Evolutionary conservation across 2,329 filamentous ascomycete species (phyloP), one percentile per base, ranked within the genome.

Genomic region (Diaporthe citrichinensis): DNA sequence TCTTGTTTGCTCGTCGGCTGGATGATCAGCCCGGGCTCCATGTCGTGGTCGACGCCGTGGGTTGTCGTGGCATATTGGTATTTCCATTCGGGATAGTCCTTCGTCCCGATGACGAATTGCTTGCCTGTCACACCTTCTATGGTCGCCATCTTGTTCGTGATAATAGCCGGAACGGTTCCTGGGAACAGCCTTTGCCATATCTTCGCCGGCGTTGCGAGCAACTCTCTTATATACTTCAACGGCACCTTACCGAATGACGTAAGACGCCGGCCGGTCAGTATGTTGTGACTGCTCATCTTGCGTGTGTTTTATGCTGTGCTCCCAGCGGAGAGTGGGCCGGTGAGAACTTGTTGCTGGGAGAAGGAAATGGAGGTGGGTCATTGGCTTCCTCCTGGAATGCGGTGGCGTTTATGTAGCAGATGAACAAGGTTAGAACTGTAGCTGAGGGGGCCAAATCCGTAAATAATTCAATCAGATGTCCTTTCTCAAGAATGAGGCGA

Each of bases 31-130:
- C 78, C 84, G 3, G 87, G 87, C 73, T 86, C 80, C 79, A 88
- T 85, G 65, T 87, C 79, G 57, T 84, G 85, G 25, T 86, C 85
- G 23, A 79, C 71, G 9, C 83, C 81, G 75, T 88, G 83, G 1
- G 84, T 84, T 0, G 86, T 86, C 1, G 84, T 83, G 3, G 87
- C 87, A 79, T 88, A 88, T 78, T 88, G 85, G 49, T 85, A 82
- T 36, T 82, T 83, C 71, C 84, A 85, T 10, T 76, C 46, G 4
- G 25, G 25, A 17, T 76, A 76, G 10, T 74, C 46, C 6, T 61
- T 62, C 8, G 69, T 31, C 3, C 46, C 58, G 4, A 62, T 17
- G 9, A 31, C 23, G 10, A 75, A 75, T 3, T 75, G 74, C 14
- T 67, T 73, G 15, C 74, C 74, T 34, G 74, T 62, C 3, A 75